phyloP scores from a whole-genome alignment of 2,329 filamentous ascomycete genomes.

The Neofusicoccum umdonicola region DNA sequence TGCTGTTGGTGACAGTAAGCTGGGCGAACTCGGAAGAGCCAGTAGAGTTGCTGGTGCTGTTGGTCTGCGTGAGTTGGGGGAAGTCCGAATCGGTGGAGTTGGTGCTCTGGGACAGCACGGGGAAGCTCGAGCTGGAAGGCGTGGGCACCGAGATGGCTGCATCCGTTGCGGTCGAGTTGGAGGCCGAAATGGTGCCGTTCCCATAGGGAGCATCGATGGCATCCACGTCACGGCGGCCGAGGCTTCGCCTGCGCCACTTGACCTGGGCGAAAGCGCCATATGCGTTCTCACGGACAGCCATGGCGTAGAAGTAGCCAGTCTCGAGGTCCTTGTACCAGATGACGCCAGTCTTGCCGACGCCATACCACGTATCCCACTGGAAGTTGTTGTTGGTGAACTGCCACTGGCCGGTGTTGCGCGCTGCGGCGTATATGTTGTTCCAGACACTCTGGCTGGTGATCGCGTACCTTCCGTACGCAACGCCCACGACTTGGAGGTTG shows the following conservation, averaged over 20 bases:
- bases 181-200: background rate
- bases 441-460: background rate
- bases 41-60: too few relatives aligned
- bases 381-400: constrained; percentile 1
- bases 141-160: too few relatives aligned
- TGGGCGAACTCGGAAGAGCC: background rate
- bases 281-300: background rate
- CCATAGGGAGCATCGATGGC: background rate
- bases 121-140: background rate
- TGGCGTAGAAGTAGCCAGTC: background rate
- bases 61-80: too few relatives aligned
- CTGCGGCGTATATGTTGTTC: background rate
- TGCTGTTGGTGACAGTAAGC: background rate
- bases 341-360: background rate
- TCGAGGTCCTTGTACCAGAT: constrained; percentile 9
- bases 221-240: background rate
- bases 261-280: background rate
- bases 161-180: background rate
- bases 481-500: background rate
- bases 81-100: too few relatives aligned
- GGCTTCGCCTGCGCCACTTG: background rate
- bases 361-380: background rate
- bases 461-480: background rate
- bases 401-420: background rate
- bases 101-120: background rate